phyloP scores from a whole-genome alignment of 2,329 filamentous ascomycete genomes.

The Whalleya microplaca region DNA sequence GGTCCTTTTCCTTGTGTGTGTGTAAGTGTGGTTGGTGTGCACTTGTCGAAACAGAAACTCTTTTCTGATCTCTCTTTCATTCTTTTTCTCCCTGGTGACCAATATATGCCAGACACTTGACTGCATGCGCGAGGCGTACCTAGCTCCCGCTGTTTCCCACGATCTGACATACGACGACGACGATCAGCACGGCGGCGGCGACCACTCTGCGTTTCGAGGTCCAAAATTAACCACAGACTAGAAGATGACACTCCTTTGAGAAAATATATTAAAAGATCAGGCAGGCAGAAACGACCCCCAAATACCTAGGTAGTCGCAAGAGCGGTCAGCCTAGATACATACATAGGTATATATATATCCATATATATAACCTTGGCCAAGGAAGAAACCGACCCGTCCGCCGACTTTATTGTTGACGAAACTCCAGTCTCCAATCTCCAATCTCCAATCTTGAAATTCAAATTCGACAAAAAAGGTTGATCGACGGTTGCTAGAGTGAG shows the following conservation, averaged over 20 bases:
- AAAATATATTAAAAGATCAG: constrained; percentile 25
- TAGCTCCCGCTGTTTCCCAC: background rate
- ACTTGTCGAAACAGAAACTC: constrained; percentile 7
- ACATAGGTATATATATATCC: too few species aligned
- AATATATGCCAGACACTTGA: constrained; percentile 13
- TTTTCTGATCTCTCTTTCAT: background rate
- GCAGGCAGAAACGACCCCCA: constrained; percentile 20
- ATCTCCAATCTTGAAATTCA: constrained; percentile 5
- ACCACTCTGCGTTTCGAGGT: constrained; percentile 15
- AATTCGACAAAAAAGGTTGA: too few species aligned
- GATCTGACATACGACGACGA: constrained; percentile 9
- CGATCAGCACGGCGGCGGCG: constrained; percentile 3
- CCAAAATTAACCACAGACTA: constrained; percentile 19
- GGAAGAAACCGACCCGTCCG: background rate
- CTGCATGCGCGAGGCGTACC: constrained; percentile 14
- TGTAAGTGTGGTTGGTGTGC: too few species aligned
- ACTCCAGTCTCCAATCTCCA: constrained; percentile 1
- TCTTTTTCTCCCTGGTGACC: background rate
- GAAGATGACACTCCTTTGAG: constrained; percentile 18
- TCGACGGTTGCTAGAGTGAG: constrained; percentile 7
- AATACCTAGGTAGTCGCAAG: constrained; percentile 13
- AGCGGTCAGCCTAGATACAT: constrained; percentile 6
- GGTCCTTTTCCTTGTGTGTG: too few species aligned
- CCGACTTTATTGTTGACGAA: constrained; percentile 1
- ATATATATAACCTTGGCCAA: constrained; percentile 5